Evolutionary conservation across 495 filamentous ascomycete species (phyloP).

Genomic region (Hyphodiscus hymeniophilus): DNA sequence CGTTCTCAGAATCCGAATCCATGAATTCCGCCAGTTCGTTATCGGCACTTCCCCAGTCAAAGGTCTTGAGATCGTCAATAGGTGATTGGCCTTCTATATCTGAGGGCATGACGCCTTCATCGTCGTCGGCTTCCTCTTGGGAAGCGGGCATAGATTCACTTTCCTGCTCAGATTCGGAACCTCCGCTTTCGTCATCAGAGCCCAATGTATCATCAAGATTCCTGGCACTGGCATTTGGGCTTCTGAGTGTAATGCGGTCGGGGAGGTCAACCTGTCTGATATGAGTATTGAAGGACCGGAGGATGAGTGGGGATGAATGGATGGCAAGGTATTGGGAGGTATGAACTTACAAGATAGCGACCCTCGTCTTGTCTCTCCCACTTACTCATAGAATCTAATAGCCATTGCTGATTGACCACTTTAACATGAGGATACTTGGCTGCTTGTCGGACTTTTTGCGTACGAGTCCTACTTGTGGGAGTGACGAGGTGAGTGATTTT

Average conservation of each 20-base stretch:
- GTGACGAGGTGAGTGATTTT: constrained; percentile 47
- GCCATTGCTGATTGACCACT: constrained; percentile 86
- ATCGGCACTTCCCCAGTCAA: constrained; percentile 56
- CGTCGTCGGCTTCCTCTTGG: constrained; percentile 37
- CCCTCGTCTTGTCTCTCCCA: constrained; percentile 72
- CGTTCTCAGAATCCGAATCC: constrained; percentile 30
- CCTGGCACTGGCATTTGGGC: constrained; percentile 22
- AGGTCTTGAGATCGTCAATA: constrained; percentile 41
- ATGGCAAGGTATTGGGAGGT: no score
- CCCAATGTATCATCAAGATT: constrained; percentile 25
- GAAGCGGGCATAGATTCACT: constrained; percentile 41
- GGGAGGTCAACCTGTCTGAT: constrained; percentile 51
- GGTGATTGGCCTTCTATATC: constrained; percentile 42
- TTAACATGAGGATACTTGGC: constrained; percentile 62
- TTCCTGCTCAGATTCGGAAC: constrained; percentile 31
- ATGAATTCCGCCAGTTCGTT: constrained; percentile 75
- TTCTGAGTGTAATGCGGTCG: constrained; percentile 8
- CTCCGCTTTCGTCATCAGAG: constrained; percentile 1
- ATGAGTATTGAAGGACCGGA: no score
- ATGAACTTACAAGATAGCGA: constrained; percentile 48
- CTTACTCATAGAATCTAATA: constrained; percentile 67
- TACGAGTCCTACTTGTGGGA: constrained; percentile 56
- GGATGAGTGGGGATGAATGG: no score
- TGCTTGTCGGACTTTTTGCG: constrained; percentile 80
- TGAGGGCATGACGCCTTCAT: constrained; percentile 33